Conservation (phyloP, 495 filamentous ascomycete genomes). For the Aspergillus mulundensis region DNA sequence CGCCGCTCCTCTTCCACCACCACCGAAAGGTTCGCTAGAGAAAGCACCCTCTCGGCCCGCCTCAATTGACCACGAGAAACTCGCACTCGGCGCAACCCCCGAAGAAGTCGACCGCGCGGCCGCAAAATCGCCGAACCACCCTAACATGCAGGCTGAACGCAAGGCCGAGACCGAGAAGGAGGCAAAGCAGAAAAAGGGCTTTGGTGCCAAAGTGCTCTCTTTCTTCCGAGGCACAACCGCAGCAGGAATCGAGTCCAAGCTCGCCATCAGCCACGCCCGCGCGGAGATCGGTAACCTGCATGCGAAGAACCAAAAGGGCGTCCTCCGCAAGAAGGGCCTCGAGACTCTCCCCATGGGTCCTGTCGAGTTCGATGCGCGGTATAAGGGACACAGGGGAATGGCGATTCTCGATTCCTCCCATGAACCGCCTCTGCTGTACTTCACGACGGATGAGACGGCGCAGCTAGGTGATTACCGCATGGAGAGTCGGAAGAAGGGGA, state of each 20-base stretch:
- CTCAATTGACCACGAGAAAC: slow-evolving; percentile 33
- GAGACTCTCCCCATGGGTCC: slow-evolving; percentile 54
- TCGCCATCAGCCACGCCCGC: slow-evolving; percentile 64
- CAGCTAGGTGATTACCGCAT: slow-evolving; percentile 31
- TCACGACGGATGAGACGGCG: slow-evolving; percentile 44
- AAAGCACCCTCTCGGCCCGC: slow-evolving; percentile 28
- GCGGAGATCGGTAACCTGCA: slow-evolving; percentile 62
- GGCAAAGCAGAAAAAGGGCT: slow-evolving; percentile 37
- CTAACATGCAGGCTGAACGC: slow-evolving; percentile 20
- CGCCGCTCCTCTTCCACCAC: slow-evolving; percentile 75
- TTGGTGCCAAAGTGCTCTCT: slow-evolving; percentile 52
- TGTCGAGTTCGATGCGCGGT: slow-evolving; percentile 69
- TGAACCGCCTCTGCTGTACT: slow-evolving; percentile 39
- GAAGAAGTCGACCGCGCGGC: slow-evolving; percentile 50
- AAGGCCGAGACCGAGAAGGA: slow-evolving; percentile 16
- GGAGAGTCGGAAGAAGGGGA: slow-evolving; percentile 37
- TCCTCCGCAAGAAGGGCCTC: slow-evolving; percentile 49
- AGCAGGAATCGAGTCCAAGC: slow-evolving; percentile 61
- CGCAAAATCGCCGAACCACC: slow-evolving; percentile 8
- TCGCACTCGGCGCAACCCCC: slow-evolving; percentile 39
- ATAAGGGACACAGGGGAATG: slow-evolving; percentile 66
- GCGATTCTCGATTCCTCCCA: slow-evolving; percentile 61
- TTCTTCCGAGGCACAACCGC: slow-evolving; percentile 70
- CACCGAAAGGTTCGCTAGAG: slow-evolving; percentile 34
- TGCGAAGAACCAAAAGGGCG: slow-evolving; percentile 68